These are phyloP conservation scores for Aspergillus egyptiacus DNA, from an alignment of 495 filamentous ascomycete species.

Conservation along the genomic window DNA sequence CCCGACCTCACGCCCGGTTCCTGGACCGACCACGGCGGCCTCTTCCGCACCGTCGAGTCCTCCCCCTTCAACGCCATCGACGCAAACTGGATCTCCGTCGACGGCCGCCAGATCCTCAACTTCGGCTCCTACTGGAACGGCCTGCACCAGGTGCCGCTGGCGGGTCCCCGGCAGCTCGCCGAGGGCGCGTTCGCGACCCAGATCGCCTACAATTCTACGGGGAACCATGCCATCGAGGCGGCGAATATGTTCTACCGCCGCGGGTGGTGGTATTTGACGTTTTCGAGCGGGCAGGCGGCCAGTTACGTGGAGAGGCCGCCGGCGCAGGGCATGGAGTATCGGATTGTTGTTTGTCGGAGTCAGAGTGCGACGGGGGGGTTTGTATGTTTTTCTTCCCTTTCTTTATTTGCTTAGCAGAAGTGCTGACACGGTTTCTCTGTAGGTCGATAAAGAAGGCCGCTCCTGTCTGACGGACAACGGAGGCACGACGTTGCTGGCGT, in stretches of 20 bases:
- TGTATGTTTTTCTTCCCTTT: constrained; percentile 29
- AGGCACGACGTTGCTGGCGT: constrained; percentile 57
- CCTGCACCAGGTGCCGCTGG: constrained; percentile 56
- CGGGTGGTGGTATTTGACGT: constrained; percentile 62
- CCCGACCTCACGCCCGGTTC: constrained; percentile 51
- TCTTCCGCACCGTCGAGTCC: constrained; percentile 40
- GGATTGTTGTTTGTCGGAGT: constrained; percentile 58
- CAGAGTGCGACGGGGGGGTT: constrained; percentile 47
- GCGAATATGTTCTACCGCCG: constrained; percentile 49
- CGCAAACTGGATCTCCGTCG: constrained; percentile 50
- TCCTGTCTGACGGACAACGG: constrained; percentile 49
- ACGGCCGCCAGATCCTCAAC: constrained; percentile 47
- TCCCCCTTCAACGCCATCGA: constrained; percentile 67
- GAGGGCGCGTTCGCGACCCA: constrained; percentile 34
- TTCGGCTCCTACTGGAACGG: constrained; percentile 69
- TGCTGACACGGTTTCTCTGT: background rate
- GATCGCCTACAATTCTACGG: constrained; percentile 50
- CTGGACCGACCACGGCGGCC: constrained; percentile 50
- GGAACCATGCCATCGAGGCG: constrained; percentile 54
- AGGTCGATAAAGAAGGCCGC: constrained; percentile 53
- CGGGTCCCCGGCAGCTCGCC: constrained; percentile 34
- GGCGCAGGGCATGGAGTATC: constrained; percentile 56
- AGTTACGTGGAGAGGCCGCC: constrained; percentile 44
- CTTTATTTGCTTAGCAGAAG: background rate
- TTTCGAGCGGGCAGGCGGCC: constrained; percentile 58